Evolutionary conservation across 2,329 filamentous ascomycete species (phyloP), one percentile per base, ranked within the genome.

Genomic region (Penicillium sclerotiorum): DNA sequence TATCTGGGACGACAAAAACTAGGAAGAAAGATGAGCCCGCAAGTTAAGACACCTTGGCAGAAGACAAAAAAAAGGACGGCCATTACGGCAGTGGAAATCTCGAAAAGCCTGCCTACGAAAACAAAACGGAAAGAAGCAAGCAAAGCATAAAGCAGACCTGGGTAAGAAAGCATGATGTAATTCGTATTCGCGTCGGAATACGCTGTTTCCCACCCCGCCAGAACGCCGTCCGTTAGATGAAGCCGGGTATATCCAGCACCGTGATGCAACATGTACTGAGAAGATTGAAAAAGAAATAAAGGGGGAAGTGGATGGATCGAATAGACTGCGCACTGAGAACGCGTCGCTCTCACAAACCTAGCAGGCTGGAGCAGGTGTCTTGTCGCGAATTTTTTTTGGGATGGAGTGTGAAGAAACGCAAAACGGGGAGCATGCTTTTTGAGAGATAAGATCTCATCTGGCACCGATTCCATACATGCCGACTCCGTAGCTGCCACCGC

Each of bases 201-300:
- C 62, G 55, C 57, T 56, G 48, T 58, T 53, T 59, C 60, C 58
- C 57, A 39, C 59, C 57, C 57, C 35, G 33, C 50, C 47, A 35
- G 49, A 72, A 71, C 69, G 68, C 69, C 69, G 57, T 68, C 69
- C 69, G 58, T 68, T 63, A 63, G 62, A 68, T 67, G 61, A 71
- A 74, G 70, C 71, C 71, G 72, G 72, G 72, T 75, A 75, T 75
- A 75, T 74, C 72, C 72, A 73, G 72, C 71, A 73, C 72, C 72
- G 65, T 69, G 63, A 74, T 74, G 72, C 72, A 74, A 73, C 69
- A 71, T 70, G 66, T 70, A 69, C 61, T 56, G 56, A 63, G 56
- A 59, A 48, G 3, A 17, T 36, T 21, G 64, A 64, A 57, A 58
- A 56, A 47, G 41, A 46, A 51, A 56, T 44, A 43, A 33, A 49